Evolutionary conservation across 2,329 filamentous ascomycete species (phyloP).

Genomic region (Elsinoe perseae): DNA sequence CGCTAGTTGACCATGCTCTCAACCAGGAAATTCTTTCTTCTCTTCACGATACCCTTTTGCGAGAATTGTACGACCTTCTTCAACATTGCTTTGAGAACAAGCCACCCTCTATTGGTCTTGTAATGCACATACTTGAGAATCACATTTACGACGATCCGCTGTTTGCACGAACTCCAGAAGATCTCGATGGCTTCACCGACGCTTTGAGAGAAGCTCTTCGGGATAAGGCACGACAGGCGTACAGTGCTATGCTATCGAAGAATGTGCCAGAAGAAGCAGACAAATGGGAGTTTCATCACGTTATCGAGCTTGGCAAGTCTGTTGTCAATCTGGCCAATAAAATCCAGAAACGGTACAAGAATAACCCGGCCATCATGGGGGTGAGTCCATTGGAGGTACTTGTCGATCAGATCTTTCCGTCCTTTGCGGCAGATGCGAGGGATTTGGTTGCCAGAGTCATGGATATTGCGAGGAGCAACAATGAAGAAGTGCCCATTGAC

Average conservation of each 20-base stretch:
- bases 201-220: constrained; percentile 66
- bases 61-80: constrained; percentile 81
- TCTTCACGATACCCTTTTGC: constrained; percentile 72
- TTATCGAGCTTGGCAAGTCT: constrained; percentile 78
- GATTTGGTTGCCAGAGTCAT: constrained; percentile 79
- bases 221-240: constrained; percentile 68
- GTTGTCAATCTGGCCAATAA: constrained; percentile 79
- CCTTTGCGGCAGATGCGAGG: constrained; percentile 80
- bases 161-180: constrained; percentile 63
- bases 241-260: constrained; percentile 68
- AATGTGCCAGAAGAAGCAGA: constrained; percentile 73
- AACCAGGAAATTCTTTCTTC: constrained; percentile 69
- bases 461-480: constrained; percentile 59
- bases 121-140: constrained; percentile 72
- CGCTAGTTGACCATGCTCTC: constrained; percentile 41
- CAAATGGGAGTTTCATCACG: constrained; percentile 83
- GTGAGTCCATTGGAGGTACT: constrained; percentile 61
- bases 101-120: constrained; percentile 67
- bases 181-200: constrained; percentile 62
- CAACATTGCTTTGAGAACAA: constrained; percentile 87
- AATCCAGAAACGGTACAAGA: constrained; percentile 86
- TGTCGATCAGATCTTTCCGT: constrained; percentile 75
- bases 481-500: constrained; percentile 71
- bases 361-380: constrained; percentile 80
- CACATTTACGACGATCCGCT: constrained; percentile 73